Evolutionary conservation across 1,284 basidiomycete genomes (phyloP).

Genomic region (Bjerkandera adusta): DNA sequence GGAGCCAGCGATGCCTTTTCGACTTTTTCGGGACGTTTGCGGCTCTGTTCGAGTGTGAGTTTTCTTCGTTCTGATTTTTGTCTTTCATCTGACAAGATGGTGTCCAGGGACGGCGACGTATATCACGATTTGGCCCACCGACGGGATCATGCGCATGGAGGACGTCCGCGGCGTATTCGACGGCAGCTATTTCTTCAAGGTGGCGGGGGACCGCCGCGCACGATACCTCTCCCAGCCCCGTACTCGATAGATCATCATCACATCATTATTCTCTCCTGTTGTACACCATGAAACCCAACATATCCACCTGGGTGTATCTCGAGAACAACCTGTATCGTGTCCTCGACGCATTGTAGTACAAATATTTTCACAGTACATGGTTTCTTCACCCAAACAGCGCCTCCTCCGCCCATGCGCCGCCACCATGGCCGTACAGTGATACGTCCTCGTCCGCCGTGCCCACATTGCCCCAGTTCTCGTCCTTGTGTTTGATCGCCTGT

Average conservation of each 20-base stretch:
- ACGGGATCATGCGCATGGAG: constrained; percentile 45
- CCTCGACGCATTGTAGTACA: too few species aligned
- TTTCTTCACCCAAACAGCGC: constrained; percentile 6
- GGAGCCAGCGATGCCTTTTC: constrained; percentile 33
- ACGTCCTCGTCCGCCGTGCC: constrained; percentile 26
- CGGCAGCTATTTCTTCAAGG: constrained; percentile 31
- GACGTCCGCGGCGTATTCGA: constrained; percentile 48
- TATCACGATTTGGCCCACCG: constrained; percentile 44
- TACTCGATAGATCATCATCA: too few species aligned
- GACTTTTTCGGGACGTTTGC: constrained; percentile 36
- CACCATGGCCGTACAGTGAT: constrained; percentile 11
- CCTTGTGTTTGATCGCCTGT: constrained; percentile 31
- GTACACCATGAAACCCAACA: too few species aligned
- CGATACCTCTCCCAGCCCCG: too few species aligned
- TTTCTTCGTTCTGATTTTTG: not conserved
- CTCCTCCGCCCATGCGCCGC: constrained; percentile 17
- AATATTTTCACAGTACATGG: too few species aligned
- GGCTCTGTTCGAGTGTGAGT: constrained; percentile 33
- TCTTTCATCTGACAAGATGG: too few species aligned
- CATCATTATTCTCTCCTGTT: too few species aligned
- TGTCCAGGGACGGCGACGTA: constrained; percentile 45
- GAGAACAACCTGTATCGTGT: too few species aligned
- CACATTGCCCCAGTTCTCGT: constrained; percentile 26
- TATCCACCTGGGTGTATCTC: too few species aligned
- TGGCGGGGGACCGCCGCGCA: constrained; percentile 12